These are phyloP conservation scores for Camelina sativa DNA, from an alignment of 345 rosid species.

Conservation along the genomic window DNA sequence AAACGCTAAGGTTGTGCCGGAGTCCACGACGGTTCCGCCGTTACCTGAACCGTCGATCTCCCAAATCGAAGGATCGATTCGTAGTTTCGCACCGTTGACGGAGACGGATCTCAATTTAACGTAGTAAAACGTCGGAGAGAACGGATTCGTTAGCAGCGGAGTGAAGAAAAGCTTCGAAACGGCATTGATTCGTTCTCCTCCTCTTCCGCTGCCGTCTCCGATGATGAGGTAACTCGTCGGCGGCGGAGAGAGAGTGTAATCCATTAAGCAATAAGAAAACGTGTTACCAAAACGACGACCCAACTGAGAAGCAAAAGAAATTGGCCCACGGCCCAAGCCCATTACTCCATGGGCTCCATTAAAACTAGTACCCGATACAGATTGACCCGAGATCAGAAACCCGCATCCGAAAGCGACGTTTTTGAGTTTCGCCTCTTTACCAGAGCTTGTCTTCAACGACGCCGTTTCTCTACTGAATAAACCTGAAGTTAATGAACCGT, in stretches of 20 bases:
- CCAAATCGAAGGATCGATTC: constrained; percentile 74
- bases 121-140: constrained; percentile 80
- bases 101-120: constrained; percentile 53
- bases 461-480: constrained; percentile 70
- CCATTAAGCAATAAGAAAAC: constrained; percentile 87
- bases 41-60: constrained; percentile 65
- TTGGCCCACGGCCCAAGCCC: constrained; percentile 88
- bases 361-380: constrained; percentile 67
- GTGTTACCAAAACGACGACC: constrained; percentile 76
- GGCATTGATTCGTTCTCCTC: constrained; percentile 37
- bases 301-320: constrained; percentile 77
- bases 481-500: constrained; percentile 68
- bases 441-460: constrained; percentile 62
- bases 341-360: constrained; percentile 84
- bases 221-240: constrained; percentile 79
- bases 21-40: constrained; percentile 88
- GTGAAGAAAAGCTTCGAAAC: constrained; percentile 51
- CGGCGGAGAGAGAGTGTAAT: constrained; percentile 80
- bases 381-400: constrained; percentile 72
- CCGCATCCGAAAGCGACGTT: constrained; percentile 77
- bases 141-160: constrained; percentile 60
- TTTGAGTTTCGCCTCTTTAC: constrained; percentile 46
- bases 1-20: constrained; percentile 78
- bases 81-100: constrained; percentile 56
- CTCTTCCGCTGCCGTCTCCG: constrained; percentile 45